Evolutionary conservation across 495 filamentous ascomycete genomes (phyloP), one percentile per base, ranked within the genome.

Genomic region (Neurospora africana): DNA sequence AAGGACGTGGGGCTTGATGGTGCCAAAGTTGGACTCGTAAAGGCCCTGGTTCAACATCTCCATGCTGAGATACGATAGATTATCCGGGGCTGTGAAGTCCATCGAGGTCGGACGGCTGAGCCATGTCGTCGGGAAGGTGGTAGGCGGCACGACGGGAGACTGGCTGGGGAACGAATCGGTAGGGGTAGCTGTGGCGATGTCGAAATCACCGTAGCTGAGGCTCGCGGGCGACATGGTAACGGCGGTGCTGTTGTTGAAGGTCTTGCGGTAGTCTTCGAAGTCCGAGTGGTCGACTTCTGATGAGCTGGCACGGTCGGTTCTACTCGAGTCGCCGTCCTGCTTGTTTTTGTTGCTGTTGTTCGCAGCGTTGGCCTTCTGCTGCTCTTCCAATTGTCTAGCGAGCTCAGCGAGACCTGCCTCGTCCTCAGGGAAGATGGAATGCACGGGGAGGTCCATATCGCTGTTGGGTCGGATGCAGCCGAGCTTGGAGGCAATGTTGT

Each of bases 401-500:
- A 87, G 78, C 72, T 86, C 84, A n/a, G 81, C 79, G 67, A 88
- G 78, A 36, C 84, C 85, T 15, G 82, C 81, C 75, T 83, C 84
- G 72, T 86, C 84, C 72, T 88, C 86, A 71, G 86, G 86, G 72
- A 88, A 87, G 30, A 85, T 77, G 21, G 82, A 81, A 67, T 84
- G 82, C 37, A 82, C 78, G 37, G 86, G 86, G n/a, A 87, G 82
- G 74, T 88, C 86, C 72, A 85, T 80, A 76, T 86, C 84, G 69
- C 78, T 81, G 69, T 86, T 85, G 9, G 84, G 86, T 71, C 86
- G 84, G 69, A 88, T 85, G 78, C 86, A 87, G 40, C 86, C 86
- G 47, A 88, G 85, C 75, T 84, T 87, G 68, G 83, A 82, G 68
- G 85, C 86, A 72, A 88, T 87, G 70, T 87, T 84, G 76, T 88